Base-by-base conservation (phyloP, 441 rosid genomes). In the Erodium moschatum region DNA sequence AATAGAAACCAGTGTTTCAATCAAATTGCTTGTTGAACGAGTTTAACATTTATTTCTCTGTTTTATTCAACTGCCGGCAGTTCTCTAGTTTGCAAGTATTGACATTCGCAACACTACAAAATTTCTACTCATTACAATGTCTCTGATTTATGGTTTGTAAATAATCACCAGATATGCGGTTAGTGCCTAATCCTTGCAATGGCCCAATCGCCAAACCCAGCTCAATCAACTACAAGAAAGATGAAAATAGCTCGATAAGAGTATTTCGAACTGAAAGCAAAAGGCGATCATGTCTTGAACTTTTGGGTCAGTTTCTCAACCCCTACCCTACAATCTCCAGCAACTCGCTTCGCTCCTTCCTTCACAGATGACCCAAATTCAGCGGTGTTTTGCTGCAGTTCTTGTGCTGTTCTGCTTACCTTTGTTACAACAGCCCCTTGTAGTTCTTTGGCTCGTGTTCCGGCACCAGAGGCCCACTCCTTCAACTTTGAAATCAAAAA, bases 221-320 rank as follows among this genome's bases (percentile, higher is more conserved):
- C 42, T 38, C 9, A 38, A 38, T 38, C 9, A 38, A 38, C 42
- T 38, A 38, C 42, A 38, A 38, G 5, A 33, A 33, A 2, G 38
- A 33, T 38, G 42, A 38, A 38, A 38, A 5, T 0, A 1, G 42
- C 38, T 33, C 38, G 6, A 33, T 33, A 33, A 33, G 38, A 33
- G 38, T 33, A 0, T 3, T 33, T 0, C 38, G 38, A 33, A 5
- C 38, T 38, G 42, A 38, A 38, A 38, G 27, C 0, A 0, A 56
- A 56, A 1, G 0, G 46, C 3, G 3, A 46, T 82, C 76, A 88
- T 13, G 87, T 73, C 75, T 83, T 89, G 73, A 94, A 82, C 75
- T 76, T 94, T 63, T 94, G 97, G 67, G 87, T 77, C 67, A 94
- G 82, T 80, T 87, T 94, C 81, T 85, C 88, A 11, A 91, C 86